These are phyloP conservation scores for Xylaria nigripes DNA, from an alignment of 495 filamentous ascomycete genomes.

Conservation along the genomic window DNA sequence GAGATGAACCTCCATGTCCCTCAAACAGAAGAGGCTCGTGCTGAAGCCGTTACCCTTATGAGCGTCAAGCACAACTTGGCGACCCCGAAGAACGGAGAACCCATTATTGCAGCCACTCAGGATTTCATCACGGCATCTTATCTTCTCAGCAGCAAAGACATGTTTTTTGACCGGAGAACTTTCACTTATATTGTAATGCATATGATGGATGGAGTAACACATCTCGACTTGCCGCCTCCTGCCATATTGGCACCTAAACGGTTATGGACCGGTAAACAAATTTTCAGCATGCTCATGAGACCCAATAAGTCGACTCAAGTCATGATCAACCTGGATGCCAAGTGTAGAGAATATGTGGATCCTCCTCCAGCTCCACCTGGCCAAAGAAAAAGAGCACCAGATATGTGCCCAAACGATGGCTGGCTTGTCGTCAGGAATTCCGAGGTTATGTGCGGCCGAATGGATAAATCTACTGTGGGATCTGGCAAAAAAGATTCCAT, in stretches of 20 bases:
- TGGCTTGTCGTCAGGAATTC: slow-evolving; percentile 92
- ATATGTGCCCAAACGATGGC: slow-evolving; percentile 75
- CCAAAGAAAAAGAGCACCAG: slow-evolving; percentile 42
- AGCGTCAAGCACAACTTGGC: slow-evolving; percentile 94
- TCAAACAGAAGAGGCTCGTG: slow-evolving; percentile 92
- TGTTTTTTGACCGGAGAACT: slow-evolving; percentile 76
- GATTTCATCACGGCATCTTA: slow-evolving; percentile 97
- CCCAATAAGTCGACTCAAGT: slow-evolving; percentile 76
- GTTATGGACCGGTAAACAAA: slow-evolving; percentile 95
- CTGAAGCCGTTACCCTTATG: slow-evolving; percentile 94
- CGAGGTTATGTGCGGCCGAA: slow-evolving; percentile 94
- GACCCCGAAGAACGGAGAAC: slow-evolving; percentile 95
- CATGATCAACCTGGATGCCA: slow-evolving; percentile 85
- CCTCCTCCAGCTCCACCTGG: slow-evolving; percentile 25
- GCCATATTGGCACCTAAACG: slow-evolving; percentile 75
- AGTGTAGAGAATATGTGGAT: slow-evolving; percentile 72
- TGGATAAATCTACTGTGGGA: slow-evolving; percentile 95
- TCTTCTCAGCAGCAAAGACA: slow-evolving; percentile 83
- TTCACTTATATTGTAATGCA: slow-evolving; percentile 87
- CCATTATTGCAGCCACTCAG: slow-evolving; percentile 95
- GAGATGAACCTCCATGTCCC: slow-evolving; percentile 99
- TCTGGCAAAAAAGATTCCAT: slow-evolving; percentile 96
- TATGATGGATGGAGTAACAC: slow-evolving; percentile 77
- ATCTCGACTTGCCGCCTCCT: slow-evolving; percentile 80
- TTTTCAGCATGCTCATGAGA: slow-evolving; percentile 91